Evolutionary conservation across 768 basidiomycete species (phyloP), one percentile per base, ranked within the genome.

Genomic region (Tulasnella sp.): DNA sequence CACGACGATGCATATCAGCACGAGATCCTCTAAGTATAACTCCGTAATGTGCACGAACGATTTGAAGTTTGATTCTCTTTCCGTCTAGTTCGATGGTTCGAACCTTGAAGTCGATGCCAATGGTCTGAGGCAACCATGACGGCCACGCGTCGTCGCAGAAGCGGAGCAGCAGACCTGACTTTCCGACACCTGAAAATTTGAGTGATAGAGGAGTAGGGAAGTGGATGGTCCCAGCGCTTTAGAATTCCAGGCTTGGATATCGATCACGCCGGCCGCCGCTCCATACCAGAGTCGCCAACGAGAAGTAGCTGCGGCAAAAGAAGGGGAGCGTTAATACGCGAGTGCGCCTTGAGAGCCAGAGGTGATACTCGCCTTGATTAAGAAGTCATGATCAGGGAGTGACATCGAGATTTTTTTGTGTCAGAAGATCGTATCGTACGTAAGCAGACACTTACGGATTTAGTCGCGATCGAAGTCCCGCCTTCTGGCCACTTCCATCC

Each of bases 81-180:
- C 97, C 97, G 80, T 99, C 97, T 71, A 99, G 88, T 83, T 99
- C 96, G 82, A 99, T 98, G 72, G 96, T 98, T 40, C 97, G 91
- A 84, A 99, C 98, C 91, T 96, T 97, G 88, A 97, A 97, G 89
- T 97, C 96, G 80, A 98, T 96, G 77, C 97, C 97, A 83, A 99
- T 99, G 76, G 97, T 99, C 75, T 96, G 98, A 85, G 98, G 99
- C 87, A 98, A 99, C 58, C 93, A 96, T 69, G 96, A 96, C 40
- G 97, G 99, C 96, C 96, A 99, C 79, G 96, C 93, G 84, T 99
- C 97, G 86, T 99, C 97, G 83, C 96, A 98, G 89, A 99, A 99
- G 79, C 95, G 92, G 78, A 95, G 88, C 72, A 96, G 87, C n/a
- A 96, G 87, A 85, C 93, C 95, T 36, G 96, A 99, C 87, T 99